Percentiles rank a stretch among this genome's conserved stretches.
Evolutionary conservation across 345 rosid species (phyloP).

Genomic region (Zanthoxylum bungeanum): DNA sequence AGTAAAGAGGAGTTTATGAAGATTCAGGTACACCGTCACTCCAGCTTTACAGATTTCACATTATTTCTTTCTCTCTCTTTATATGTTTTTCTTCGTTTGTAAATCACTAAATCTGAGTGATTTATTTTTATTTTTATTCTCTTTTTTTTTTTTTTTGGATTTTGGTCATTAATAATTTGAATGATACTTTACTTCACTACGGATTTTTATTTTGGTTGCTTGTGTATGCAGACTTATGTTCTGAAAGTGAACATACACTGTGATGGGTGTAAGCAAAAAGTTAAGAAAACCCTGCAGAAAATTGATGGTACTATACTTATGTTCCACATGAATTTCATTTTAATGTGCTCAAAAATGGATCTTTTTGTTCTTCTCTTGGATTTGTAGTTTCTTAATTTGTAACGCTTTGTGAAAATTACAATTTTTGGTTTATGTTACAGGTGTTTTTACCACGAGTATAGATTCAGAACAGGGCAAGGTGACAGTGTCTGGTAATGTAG

Average conservation of each 20-base stretch:
- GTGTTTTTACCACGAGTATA: constrained; percentile 69
- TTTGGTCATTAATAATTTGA: not conserved
- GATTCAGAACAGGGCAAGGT: constrained; percentile 89
- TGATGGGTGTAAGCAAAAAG: constrained; percentile 90
- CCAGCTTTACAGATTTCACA: not conserved
- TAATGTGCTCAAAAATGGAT: not conserved
- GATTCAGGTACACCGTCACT: constrained; percentile 59
- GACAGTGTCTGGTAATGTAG: constrained; percentile 72
- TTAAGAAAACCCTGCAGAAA: constrained; percentile 88
- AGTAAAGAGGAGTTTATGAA: constrained; percentile 98
- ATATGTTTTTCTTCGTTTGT: not conserved
- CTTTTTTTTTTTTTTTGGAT: not conserved
- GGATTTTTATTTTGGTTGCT: constrained; percentile 22
- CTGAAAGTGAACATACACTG: constrained; percentile 96
- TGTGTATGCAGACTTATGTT: constrained; percentile 81
- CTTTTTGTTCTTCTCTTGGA: not conserved
- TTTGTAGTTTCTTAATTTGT: not conserved
- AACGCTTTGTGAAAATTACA: not conserved
- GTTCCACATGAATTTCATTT: not conserved
- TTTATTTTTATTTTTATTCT: no score
- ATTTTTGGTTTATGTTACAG: constrained; percentile 31
- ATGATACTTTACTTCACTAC: constrained; percentile 16
- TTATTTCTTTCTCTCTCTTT: no score
- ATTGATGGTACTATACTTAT: constrained; percentile 59
- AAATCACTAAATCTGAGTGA: not conserved